Evolutionary conservation across 1,284 basidiomycete species (phyloP), one percentile per base, ranked within the genome.

Genomic region (Exobasidium rhododendri): DNA sequence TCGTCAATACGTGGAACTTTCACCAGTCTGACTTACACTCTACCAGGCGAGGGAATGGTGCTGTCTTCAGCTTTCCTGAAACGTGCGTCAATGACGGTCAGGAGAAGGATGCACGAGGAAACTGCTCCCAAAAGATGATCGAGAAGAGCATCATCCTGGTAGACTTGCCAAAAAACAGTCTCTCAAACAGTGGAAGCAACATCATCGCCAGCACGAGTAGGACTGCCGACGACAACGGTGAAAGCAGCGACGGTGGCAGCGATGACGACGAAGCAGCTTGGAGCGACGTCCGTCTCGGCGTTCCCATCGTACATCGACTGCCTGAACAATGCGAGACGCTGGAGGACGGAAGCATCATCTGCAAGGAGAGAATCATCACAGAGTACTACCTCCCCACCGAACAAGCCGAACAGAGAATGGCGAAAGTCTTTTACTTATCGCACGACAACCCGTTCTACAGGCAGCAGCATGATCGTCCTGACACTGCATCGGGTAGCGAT

Each of bases 381-480:
- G 26, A 50, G 24, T 50, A 7, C 47, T 20, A 50, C 47, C 47
- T 50, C 24, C 47, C n/a, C 14, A 20, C 47, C 22, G 47, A 55
- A 11, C 20, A 32, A 44, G 52, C 29, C 31, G 35, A 55, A 32
- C 24, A 55, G 29, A 32, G 29, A 55, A 14, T 55, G 31, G 52
- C 31, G n/a, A 55, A 4, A 55, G 31, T 26, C 47, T 20, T 50
- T 50, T 20, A 40, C 7, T 40, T 40, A 40, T 40, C 35, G 35
- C 35, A 7, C 17, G 7, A 7, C 17, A 40, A 40, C 17, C 35
- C 35, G 17, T 40, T 40, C 35, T 17, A 10, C 35, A 40, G 17
- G 35, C 35, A 40, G n/a, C n/a, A n/a, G n/a, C n/a, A n/a, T n/a
- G n/a, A n/a, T n/a, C n/a, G n/a, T n/a, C n/a, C n/a, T n/a, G n/a